Evolutionary conservation across 2,329 filamentous ascomycete species (phyloP).

Genomic region (Hypoxylon sp.): DNA sequence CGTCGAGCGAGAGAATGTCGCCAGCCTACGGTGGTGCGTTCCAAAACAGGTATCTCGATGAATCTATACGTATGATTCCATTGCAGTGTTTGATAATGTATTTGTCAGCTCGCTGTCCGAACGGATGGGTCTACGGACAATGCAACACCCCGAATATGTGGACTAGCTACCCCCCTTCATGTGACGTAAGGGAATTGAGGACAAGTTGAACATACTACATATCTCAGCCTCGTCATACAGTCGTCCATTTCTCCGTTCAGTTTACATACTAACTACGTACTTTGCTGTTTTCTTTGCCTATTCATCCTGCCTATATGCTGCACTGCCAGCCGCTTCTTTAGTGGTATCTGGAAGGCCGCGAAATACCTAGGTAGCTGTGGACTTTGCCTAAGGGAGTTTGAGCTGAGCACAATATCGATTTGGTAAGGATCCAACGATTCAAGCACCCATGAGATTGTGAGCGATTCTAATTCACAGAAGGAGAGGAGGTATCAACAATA

Average conservation of each 20-base stretch:
- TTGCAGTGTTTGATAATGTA: not conserved
- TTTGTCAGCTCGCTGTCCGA: conserved; percentile 22
- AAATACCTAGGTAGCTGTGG: not conserved
- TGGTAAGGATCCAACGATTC: not conserved
- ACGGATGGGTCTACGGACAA: not conserved
- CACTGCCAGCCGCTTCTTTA: not conserved
- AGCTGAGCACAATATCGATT: not conserved
- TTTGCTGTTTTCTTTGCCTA: conserved; percentile 41
- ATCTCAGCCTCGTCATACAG: not conserved
- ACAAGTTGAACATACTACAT: not conserved
- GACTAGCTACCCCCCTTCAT: not conserved
- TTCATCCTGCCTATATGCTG: conserved; percentile 34
- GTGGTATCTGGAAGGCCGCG: not conserved
- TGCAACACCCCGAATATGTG: not conserved
- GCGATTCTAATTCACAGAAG: not conserved
- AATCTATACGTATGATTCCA: not conserved
- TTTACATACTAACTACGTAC: conserved; percentile 35
- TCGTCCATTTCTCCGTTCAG: conserved; percentile 17
- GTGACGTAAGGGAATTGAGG: not conserved
- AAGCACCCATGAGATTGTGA: not conserved
- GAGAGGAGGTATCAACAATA: not conserved
- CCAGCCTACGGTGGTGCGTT: not conserved
- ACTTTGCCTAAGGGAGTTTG: too few relatives aligned
- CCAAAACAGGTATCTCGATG: not conserved
- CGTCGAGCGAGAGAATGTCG: not conserved